These are phyloP conservation scores for Hyaloscypha finlandica DNA, from an alignment of 495 filamentous ascomycete species.

Conservation along the genomic window DNA sequence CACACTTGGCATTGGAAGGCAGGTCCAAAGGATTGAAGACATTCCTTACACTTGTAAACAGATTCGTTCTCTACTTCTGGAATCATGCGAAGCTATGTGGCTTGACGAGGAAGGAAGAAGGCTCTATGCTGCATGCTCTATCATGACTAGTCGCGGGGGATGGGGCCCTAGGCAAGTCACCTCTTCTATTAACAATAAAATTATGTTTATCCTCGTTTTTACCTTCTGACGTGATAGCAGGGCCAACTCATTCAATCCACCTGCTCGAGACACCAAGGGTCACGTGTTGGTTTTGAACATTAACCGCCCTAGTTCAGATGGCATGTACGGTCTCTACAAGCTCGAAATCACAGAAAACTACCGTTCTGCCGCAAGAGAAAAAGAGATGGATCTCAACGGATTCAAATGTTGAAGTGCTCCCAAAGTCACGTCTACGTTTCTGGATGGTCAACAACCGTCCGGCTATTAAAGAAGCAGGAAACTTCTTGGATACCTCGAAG, in stretches of 20 bases:
- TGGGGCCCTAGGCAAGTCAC: conserved; percentile 26
- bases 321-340: neutral
- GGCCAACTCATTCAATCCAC: conserved; percentile 9
- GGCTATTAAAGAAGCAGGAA: conserved; percentile 33
- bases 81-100: conserved; percentile 41
- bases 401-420: conserved; percentile 8
- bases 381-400: conserved; percentile 1
- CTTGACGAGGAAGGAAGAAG: conserved; percentile 34
- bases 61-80: conserved; percentile 21
- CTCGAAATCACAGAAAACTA: conserved; percentile 8
- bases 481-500: conserved; percentile 30
- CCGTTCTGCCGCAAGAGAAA: neutral
- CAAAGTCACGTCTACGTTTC: conserved; percentile 29
- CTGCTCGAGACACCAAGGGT: neutral
- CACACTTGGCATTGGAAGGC: conserved; percentile 5
- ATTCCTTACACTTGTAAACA: conserved; percentile 9
- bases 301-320: conserved; percentile 8
- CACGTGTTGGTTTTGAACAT: conserved; percentile 16
- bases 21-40: neutral
- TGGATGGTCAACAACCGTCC: conserved; percentile 43
- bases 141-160: conserved; percentile 11
- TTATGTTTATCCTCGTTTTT: neutral
- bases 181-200: neutral
- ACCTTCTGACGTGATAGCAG: neutral
- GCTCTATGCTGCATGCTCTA: conserved; percentile 40